Percentiles rank a stretch among this genome's conserved stretches.
These are phyloP conservation scores for Phaeosphaeriaceae sp. DNA, from an alignment of 2,329 filamentous ascomycete genomes.

Conservation along the genomic window DNA sequence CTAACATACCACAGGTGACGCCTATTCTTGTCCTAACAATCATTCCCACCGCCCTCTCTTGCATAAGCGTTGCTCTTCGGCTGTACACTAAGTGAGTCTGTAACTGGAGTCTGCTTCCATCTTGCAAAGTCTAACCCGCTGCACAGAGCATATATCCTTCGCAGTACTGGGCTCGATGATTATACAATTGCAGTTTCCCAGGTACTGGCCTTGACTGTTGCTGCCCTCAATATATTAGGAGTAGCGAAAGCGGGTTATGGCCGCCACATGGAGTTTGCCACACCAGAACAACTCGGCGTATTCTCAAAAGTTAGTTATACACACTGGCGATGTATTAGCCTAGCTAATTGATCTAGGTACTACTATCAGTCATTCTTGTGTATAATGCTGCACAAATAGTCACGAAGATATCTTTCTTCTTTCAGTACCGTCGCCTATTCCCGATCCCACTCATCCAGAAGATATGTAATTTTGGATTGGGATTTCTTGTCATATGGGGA, in stretches of 20 bases:
- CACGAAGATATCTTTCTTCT: slow-evolving; percentile 22
- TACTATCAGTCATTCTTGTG: slow-evolving; percentile 14
- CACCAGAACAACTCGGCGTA: slow-evolving; percentile 2
- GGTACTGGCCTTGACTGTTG: slow-evolving; percentile 10
- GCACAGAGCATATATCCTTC: slow-evolving; percentile 8
- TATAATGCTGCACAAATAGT: slow-evolving; percentile 24
- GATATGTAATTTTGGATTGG: slow-evolving; percentile 14
- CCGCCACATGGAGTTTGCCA: slow-evolving; percentile 17
- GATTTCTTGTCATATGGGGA: slow-evolving; percentile 18
- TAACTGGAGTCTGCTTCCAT: neutral
- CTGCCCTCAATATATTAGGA: slow-evolving; percentile 15
- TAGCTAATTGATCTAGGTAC: slow-evolving; percentile 8
- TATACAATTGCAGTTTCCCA: no score
- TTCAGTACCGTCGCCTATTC: slow-evolving; percentile 22
- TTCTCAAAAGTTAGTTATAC: slow-evolving; percentile 10
- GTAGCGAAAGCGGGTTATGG: slow-evolving; percentile 16
- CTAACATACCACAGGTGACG: neutral
- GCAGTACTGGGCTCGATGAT: slow-evolving; percentile 16
- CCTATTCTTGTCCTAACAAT: neutral
- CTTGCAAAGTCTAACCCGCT: neutral
- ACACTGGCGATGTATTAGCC: neutral
- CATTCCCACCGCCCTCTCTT: slow-evolving; percentile 12
- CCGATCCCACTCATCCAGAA: slow-evolving; percentile 10
- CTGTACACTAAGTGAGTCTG: slow-evolving; percentile 11
- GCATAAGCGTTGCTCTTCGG: slow-evolving; percentile 12